Base-by-base conservation (phyloP, 2,329 filamentous ascomycete genomes). In the Phialemoniopsis sp. region DNA sequence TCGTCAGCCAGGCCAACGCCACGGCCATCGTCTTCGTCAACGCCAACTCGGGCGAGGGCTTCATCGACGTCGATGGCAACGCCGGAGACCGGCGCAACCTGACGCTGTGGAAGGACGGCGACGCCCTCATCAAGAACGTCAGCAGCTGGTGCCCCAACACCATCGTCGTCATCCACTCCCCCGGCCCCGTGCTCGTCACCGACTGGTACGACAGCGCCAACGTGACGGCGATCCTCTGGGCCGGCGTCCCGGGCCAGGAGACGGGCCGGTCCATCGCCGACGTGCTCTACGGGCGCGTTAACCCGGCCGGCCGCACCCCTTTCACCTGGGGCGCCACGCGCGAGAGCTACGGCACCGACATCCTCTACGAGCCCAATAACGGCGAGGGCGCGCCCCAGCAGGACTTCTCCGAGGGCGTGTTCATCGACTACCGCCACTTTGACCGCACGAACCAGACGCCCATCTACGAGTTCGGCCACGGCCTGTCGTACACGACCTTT, bases 11-110 rank as follows among this genome's bases (percentile, higher is more conserved):
- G 50, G 71, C 76, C n/a, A 68, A 80, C 41, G 81, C 79, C 13
- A 81, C 82, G 1, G 70, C 90, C 47, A 76, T 98, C 32, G 89
- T 96, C 10, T 97, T 97, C 52, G 90, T 87, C 54, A 95, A 95
- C 50, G 82, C 89, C 13, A 76, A 90, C 57, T 78, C 85, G 4
- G 91, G 91, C 38, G 93, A 97, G 64, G 89, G 88, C 6, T 96
- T 79, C 65, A 89, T 97, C 54, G 74, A 66, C 19, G 78, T 94
- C 2, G 91, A 90, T 46, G 85, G 80, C 39, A 96, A 96, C 58
- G 69, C 74, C 43, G 93, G 93, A 42, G 91, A 97, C 60, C 84
- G 93, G 38, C 89, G 90, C 54, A 96, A 98, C 64, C 72, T 98
- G 29, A 95, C 89, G 0, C 71, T 95, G 1, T 97, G 91, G 91